These are phyloP conservation scores for Centrapalus pauciflorus DNA, from an alignment of 129 eudicot species.

Conservation along the genomic window DNA sequence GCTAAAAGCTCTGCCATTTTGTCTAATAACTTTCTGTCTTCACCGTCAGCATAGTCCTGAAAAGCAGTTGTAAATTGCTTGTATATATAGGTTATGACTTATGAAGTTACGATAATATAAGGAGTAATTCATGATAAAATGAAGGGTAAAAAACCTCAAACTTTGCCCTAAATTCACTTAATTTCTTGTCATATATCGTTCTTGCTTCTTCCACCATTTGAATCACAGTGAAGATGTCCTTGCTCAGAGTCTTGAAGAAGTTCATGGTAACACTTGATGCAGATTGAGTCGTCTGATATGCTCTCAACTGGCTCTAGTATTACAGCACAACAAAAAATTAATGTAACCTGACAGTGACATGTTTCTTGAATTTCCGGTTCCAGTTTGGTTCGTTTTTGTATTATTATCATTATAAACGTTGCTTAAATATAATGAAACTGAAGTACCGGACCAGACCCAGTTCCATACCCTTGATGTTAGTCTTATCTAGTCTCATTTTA, in stretches of 20 bases:
- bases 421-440: too few relatives aligned
- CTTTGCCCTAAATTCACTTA: slow-evolving; percentile 35
- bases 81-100: background rate
- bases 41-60: slow-evolving; percentile 48
- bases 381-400: too few relatives aligned
- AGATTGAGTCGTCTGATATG: slow-evolving; percentile 45
- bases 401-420: too few relatives aligned
- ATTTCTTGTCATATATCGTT: slow-evolving; percentile 25
- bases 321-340: background rate
- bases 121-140: background rate
- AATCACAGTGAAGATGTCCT: slow-evolving; percentile 29
- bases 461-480: too few relatives aligned
- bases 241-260: slow-evolving; percentile 42
- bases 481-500: too few relatives aligned
- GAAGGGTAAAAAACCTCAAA: slow-evolving; percentile 39
- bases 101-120: too few relatives aligned
- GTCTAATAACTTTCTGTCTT: slow-evolving; percentile 48
- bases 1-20: slow-evolving; percentile 64
- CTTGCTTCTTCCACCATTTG: slow-evolving; percentile 52
- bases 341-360: background rate
- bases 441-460: too few relatives aligned
- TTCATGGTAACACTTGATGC: slow-evolving; percentile 28
- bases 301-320: slow-evolving; percentile 42
- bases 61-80: background rate
- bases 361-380: too few relatives aligned